Percentiles rank a stretch among this genome's conserved stretches.
These are phyloP conservation scores for Fusarium subtropicale DNA, from an alignment of 2,329 filamentous ascomycete species.

Conservation along the genomic window DNA sequence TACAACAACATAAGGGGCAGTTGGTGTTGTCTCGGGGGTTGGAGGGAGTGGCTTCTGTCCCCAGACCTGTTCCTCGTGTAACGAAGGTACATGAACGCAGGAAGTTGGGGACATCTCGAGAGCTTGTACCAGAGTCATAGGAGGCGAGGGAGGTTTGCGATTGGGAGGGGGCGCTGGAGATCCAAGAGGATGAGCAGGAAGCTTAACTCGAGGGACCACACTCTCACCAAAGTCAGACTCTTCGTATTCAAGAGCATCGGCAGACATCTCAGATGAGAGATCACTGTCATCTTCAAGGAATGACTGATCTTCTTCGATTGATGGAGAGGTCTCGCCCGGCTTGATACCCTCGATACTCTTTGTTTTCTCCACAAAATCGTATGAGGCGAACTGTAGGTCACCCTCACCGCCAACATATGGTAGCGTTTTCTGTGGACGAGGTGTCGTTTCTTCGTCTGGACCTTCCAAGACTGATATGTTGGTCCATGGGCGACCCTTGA, in stretches of 20 bases:
- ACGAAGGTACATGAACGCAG: slow-evolving; percentile 39
- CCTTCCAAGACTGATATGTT: slow-evolving; percentile 66
- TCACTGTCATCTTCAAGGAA: slow-evolving; percentile 67
- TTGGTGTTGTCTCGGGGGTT: slow-evolving; percentile 64
- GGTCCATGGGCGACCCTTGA: slow-evolving; percentile 66
- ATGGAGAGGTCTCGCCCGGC: slow-evolving; percentile 51
- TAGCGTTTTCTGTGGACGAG: slow-evolving; percentile 39
- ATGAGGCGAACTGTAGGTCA: slow-evolving; percentile 58
- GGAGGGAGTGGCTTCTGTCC: slow-evolving; percentile 46
- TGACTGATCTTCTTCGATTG: slow-evolving; percentile 53
- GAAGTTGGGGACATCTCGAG: slow-evolving; percentile 46
- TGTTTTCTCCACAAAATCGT: slow-evolving; percentile 66
- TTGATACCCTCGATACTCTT: slow-evolving; percentile 62
- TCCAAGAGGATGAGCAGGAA: slow-evolving; percentile 53
- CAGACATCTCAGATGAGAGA: slow-evolving; percentile 72
- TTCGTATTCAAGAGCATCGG: slow-evolving; percentile 59
- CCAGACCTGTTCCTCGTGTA: slow-evolving; percentile 45
- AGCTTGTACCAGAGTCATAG: slow-evolving; percentile 46
- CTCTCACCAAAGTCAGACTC: slow-evolving; percentile 53
- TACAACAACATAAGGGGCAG: slow-evolving; percentile 52
- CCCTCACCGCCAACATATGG: slow-evolving; percentile 32
- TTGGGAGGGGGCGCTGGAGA: slow-evolving; percentile 49
- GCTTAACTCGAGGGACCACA: slow-evolving; percentile 34
- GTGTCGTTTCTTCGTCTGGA: slow-evolving; percentile 55
- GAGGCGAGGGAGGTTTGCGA: slow-evolving; percentile 48